These are phyloP conservation scores for Clarkia xantiana DNA, from an alignment of 345 rosid genomes.

Conservation along the genomic window DNA sequence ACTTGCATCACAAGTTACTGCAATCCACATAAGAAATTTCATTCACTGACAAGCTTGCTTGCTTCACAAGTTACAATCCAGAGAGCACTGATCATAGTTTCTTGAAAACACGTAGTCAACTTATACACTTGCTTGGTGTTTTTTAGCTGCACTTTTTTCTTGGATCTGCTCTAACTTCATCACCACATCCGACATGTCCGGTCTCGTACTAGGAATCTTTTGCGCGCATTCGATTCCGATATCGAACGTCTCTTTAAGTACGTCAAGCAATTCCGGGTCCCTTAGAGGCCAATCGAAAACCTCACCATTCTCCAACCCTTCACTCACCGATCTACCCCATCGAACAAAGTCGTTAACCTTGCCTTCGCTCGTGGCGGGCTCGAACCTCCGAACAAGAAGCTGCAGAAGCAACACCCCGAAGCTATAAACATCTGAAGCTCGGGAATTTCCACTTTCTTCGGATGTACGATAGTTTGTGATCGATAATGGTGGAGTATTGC, in stretches of 20 bases:
- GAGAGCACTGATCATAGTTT: too few relatives aligned
- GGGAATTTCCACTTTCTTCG: constrained; percentile 54
- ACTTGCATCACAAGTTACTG: too few relatives aligned
- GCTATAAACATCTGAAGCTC: constrained; percentile 59
- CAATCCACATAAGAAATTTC: too few relatives aligned
- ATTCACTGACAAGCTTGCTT: too few relatives aligned
- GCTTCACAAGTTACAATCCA: too few relatives aligned
- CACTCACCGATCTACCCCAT: constrained; percentile 78
- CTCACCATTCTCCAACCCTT: constrained; percentile 81
- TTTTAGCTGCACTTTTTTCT: background rate
- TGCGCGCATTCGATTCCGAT: constrained; percentile 60
- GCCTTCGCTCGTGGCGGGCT: constrained; percentile 30
- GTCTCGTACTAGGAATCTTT: constrained; percentile 59
- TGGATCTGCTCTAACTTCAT: constrained; percentile 47
- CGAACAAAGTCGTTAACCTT: constrained; percentile 57
- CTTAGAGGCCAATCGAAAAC: constrained; percentile 65
- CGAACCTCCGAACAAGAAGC: constrained; percentile 57
- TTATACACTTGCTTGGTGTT: background rate
- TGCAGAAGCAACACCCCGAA: constrained; percentile 66
- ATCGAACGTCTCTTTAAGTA: constrained; percentile 77
- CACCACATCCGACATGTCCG: constrained; percentile 47
- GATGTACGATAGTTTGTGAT: constrained; percentile 64
- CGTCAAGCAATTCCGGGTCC: constrained; percentile 71
- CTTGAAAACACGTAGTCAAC: too few relatives aligned
- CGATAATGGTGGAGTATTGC: constrained; percentile 32